A percentile compares a stretch with the other conserved stretches of the same genome.
Conservation (phyloP, 345 rosid species). For the Balakata baccata region DNA sequence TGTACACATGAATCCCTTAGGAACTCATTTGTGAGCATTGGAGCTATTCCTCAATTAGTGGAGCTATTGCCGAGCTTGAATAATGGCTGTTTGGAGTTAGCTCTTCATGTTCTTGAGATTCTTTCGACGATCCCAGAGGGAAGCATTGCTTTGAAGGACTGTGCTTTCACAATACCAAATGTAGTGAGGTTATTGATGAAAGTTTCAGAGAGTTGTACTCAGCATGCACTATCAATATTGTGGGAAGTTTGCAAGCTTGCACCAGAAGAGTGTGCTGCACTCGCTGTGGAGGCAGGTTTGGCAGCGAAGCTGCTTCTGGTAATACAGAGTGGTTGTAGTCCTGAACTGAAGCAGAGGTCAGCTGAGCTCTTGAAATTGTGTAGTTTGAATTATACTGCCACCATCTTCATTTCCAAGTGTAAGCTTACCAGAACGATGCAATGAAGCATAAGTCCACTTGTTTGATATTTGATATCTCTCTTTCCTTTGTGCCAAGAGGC, state of each 20-base stretch:
- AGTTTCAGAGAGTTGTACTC: conserved; percentile 30
- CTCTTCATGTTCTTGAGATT: conserved; percentile 22
- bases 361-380: conserved; percentile 34
- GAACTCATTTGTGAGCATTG: conserved; percentile 28
- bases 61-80: conserved; percentile 28
- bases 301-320: conserved; percentile 34
- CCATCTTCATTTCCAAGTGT: conserved; percentile 31
- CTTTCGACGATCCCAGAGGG: conserved; percentile 28
- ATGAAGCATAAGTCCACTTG: conserved; percentile 20
- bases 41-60: conserved; percentile 28
- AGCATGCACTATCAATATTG: conserved; percentile 25
- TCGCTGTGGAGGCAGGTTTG: conserved; percentile 35
- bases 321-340: conserved; percentile 30
- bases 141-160: conserved; percentile 28
- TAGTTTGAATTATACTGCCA: conserved; percentile 28
- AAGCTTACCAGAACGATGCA: conserved; percentile 35
- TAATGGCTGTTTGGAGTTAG: conserved; percentile 27
- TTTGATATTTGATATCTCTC: conserved; percentile 10
- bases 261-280: conserved; percentile 30
- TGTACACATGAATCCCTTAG: conserved; percentile 27
- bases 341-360: conserved; percentile 27
- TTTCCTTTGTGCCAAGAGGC: conserved; percentile 4
- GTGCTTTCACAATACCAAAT: conserved; percentile 28
- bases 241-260: conserved; percentile 31
- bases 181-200: conserved; percentile 32